Evolutionary conservation across 1,139 yeast species (phyloP).

Genomic region (Saccharomycopsis hybrid): DNA sequence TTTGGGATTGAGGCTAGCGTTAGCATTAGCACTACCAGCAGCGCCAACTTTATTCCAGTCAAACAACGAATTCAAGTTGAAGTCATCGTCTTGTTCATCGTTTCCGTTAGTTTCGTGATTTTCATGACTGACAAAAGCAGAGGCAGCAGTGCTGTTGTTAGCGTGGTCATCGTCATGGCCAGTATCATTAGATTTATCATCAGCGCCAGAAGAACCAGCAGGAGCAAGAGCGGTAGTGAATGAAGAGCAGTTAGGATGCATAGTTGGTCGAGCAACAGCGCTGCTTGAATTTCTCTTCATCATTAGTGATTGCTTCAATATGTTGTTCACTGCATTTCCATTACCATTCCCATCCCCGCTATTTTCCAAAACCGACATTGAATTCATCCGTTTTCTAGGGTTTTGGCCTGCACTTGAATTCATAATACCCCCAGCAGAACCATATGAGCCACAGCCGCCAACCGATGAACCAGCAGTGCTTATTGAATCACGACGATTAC

Average conservation of each 20-base stretch:
- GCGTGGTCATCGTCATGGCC: not conserved
- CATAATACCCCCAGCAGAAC: too few relatives aligned
- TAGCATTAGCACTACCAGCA: not conserved
- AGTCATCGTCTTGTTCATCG: not conserved
- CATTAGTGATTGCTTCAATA: not conserved
- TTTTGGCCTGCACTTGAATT: too few relatives aligned
- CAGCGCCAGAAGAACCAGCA: not conserved
- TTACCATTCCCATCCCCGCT: not conserved
- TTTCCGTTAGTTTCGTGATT: not conserved
- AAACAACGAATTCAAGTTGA: slow-evolving; percentile 3
- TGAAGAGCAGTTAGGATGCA: not conserved
- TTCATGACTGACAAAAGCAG: not conserved
- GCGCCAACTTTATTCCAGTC: slow-evolving; percentile 4
- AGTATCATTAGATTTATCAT: too few relatives aligned
- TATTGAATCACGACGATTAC: not conserved
- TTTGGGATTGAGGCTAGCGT: not conserved
- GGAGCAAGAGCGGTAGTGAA: not conserved
- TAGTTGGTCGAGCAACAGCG: not conserved
- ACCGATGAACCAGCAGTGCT: not conserved
- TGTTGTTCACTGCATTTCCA: not conserved
- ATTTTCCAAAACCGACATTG: slow-evolving; percentile 1
- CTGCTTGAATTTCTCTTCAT: not conserved
- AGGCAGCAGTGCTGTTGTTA: not conserved
- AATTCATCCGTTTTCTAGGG: not conserved
- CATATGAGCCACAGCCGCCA: too few relatives aligned